Percentiles rank a stretch among this genome's conserved stretches.
Conservation (phyloP, 805 yeast species). For the Saccharomycopsis sp. region DNA sequence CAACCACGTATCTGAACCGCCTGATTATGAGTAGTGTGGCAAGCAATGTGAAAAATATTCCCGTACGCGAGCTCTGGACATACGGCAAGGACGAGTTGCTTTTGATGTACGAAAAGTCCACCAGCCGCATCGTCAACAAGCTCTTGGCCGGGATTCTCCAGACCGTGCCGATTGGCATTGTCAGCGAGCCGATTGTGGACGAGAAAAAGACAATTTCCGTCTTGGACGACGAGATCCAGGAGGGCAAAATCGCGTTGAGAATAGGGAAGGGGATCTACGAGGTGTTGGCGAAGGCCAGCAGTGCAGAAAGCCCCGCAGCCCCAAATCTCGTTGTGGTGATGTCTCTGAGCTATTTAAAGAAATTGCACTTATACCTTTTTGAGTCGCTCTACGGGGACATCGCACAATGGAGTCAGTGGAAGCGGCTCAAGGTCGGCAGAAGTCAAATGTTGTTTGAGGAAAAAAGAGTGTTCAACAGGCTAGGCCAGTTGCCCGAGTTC, state of each 20-base stretch:
- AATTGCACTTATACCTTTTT: neutral
- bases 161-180: conserved; percentile 6
- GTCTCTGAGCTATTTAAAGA: conserved; percentile 1
- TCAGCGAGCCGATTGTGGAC: conserved; percentile 1
- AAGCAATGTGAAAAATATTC: conserved; percentile 15
- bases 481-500: conserved; percentile 5
- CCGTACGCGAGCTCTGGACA: conserved; percentile 14
- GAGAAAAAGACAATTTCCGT: neutral
- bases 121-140: conserved; percentile 9
- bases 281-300: neutral
- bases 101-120: conserved; percentile 12
- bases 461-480: conserved; percentile 8
- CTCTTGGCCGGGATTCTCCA: conserved; percentile 12
- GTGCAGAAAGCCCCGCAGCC: too few relatives aligned
- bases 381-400: neutral
- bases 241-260: neutral
- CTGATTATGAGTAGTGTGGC: conserved; percentile 17
- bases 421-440: conserved; percentile 9
- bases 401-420: neutral
- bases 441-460: conserved; percentile 14
- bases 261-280: neutral
- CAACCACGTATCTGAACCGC: conserved; percentile 15
- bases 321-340: neutral
- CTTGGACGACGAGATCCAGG: neutral
- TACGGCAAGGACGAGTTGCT: conserved; percentile 6